Evolutionary conservation across 2,329 filamentous ascomycete species (phyloP).

Genomic region (Hymenotorrendiella dingleyae): DNA sequence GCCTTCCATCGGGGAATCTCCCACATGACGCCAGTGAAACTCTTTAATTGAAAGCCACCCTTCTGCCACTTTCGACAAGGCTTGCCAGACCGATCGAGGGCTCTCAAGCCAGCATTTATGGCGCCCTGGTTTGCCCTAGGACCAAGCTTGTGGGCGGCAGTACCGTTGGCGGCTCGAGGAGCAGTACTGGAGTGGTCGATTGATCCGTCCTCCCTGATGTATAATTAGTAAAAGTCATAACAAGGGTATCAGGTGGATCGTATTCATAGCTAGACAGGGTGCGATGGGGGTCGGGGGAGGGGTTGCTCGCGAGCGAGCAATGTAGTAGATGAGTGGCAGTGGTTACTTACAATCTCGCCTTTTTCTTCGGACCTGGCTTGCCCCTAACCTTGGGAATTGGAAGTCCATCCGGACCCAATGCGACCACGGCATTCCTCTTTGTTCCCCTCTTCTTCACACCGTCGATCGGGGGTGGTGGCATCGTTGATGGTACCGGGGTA

Average conservation of each 20-base stretch:
- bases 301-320: not conserved
- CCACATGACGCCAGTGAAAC: slow-evolving; percentile 85
- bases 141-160: slow-evolving; percentile 70
- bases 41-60: slow-evolving; percentile 79
- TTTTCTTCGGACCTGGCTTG: slow-evolving; percentile 96
- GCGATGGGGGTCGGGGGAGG: not conserved
- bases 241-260: not conserved
- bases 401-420: slow-evolving; percentile 48
- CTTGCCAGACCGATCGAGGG: slow-evolving; percentile 85
- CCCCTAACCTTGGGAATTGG: slow-evolving; percentile 70
- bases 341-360: slow-evolving; percentile 76
- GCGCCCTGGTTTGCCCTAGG: slow-evolving; percentile 96
- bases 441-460: slow-evolving; percentile 69
- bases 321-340: not conserved
- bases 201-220: slow-evolving; percentile 53
- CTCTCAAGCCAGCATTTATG: slow-evolving; percentile 92
- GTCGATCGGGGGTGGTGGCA: slow-evolving; percentile 54
- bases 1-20: slow-evolving; percentile 77
- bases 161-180: slow-evolving; percentile 35
- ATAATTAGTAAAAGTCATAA: slow-evolving; percentile 27
- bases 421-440: slow-evolving; percentile 64
- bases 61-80: slow-evolving; percentile 89
- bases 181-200: slow-evolving; percentile 48
- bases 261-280: no score
- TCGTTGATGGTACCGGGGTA: slow-evolving; percentile 46